Evolutionary conservation across 345 rosid genomes (phyloP).

Genomic region (Toxicodendron radicans): DNA sequence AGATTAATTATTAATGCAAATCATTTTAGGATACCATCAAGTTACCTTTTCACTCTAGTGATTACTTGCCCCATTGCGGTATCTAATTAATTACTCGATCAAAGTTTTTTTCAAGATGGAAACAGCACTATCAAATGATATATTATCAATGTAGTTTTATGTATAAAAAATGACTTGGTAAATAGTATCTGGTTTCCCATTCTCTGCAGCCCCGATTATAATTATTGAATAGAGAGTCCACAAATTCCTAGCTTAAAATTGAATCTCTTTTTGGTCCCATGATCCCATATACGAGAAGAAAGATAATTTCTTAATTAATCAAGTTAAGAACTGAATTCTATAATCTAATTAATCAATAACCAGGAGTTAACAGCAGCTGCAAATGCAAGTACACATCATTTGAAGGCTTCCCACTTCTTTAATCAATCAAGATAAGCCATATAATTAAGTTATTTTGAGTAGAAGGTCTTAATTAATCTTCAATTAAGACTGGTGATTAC

Average conservation of each 20-base stretch:
- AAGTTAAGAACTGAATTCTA: no score
- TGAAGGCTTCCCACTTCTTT: no score
- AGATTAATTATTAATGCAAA: neutral
- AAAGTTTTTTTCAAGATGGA: no score
- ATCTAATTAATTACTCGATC: no score
- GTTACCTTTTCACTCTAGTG: neutral
- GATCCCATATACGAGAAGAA: no score
- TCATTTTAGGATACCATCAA: neutral
- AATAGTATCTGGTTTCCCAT: neutral
- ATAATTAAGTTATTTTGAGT: neutral
- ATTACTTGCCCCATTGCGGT: constrained; percentile 6
- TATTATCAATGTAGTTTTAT: neutral
- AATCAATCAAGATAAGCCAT: neutral
- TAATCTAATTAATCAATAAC: no score
- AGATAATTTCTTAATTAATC: no score
- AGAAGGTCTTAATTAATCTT: neutral
- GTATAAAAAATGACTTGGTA: neutral
- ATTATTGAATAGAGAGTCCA: neutral
- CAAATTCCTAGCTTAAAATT: no score
- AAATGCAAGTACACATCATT: neutral
- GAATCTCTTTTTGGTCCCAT: no score
- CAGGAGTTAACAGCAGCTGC: no score
- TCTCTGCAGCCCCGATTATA: neutral
- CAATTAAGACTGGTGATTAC: neutral
- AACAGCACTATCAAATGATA: neutral